Evolutionary conservation across 2,329 filamentous ascomycete species (phyloP), one percentile per base, ranked within the genome.

Genomic region (Cladophialophora yegresii): DNA sequence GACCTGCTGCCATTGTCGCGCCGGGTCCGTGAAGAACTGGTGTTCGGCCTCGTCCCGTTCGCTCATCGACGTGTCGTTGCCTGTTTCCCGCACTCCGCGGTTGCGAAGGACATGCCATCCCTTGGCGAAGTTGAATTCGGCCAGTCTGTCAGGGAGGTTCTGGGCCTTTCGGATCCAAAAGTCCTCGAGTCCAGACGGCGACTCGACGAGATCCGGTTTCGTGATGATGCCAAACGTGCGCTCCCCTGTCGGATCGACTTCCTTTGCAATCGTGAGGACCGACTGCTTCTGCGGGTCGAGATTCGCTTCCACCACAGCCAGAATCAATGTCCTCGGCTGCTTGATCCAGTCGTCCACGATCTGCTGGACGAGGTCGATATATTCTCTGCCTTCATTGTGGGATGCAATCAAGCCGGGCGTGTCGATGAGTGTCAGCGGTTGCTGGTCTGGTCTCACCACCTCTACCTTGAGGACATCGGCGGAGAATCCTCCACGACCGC

Each of bases 371-470:
- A 81, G 65, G 2, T 78, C 72, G 0, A 80, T 77, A 59, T 84
- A 82, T 1, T 73, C 72, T 4, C 73, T 74, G 0, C 78, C 79
- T 68, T 85, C 81, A 0, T 79, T 81, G 26, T 79, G 75, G 0
- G 78, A 77, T 30, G 81, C 77, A 58, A 86, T 83, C 5, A 87
- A 73, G 1, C 83, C 83, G 0, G 84, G 84, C 4, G 86, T 77
- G 64, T 86, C 84, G 12, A 86, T 82, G 0, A 86, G 73, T 0
- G 80, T 85, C 16, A 86, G 72, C 0, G 80, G 79, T 1, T 77
- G 75, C 8, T 73, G 67, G 45, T 75, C 70, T 1, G 74, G 75
- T 3, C 74, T 75, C 33, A 68, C 69, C 20, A 75, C 72, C 23
- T 71, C 69, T 4, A 68, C 47, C 12, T 55, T 56, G n/a, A 68